Conservation (phyloP, 2,329 filamentous ascomycete genomes). For the Aspergillus texensis region DNA sequence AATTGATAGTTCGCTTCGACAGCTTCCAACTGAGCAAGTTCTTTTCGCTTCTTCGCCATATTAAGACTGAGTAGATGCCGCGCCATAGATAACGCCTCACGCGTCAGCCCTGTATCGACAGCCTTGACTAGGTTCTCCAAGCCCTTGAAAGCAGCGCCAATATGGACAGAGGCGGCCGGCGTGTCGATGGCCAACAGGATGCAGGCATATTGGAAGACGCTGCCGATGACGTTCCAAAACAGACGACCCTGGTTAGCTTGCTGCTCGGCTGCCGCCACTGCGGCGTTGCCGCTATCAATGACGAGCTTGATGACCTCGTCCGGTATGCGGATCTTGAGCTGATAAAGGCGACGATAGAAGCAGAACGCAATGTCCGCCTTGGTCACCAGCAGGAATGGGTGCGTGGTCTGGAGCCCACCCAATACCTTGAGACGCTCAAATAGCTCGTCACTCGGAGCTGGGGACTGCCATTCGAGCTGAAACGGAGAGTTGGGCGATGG, state of each 20-base stretch:
- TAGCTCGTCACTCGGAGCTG: constrained; percentile 24
- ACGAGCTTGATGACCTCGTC: constrained; percentile 25
- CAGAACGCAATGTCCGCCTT: constrained; percentile 35
- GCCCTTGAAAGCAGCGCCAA: constrained; percentile 25
- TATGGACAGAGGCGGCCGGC: constrained; percentile 22
- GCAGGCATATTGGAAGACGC: constrained; percentile 36
- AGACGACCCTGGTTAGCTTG: constrained; percentile 27
- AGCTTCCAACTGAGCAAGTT: constrained; percentile 31
- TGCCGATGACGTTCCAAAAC: constrained; percentile 36
- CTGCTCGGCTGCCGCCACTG: constrained; percentile 26
- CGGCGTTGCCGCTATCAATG: constrained; percentile 27
- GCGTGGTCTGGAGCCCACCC: constrained; percentile 16
- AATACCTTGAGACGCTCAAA: constrained; percentile 28
- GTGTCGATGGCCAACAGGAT: constrained; percentile 33
- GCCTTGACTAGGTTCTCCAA: constrained; percentile 31
- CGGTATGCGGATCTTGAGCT: constrained; percentile 26
- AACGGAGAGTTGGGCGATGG: constrained; percentile 31
- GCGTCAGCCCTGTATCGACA: constrained; percentile 30
- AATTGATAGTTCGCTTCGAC: constrained; percentile 26
- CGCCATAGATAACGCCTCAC: constrained; percentile 32
- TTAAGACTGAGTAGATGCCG: constrained; percentile 31
- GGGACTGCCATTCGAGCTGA: constrained; percentile 17
- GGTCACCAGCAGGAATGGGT: constrained; percentile 33
- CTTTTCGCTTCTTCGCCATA: constrained; percentile 33
- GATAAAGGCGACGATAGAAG: constrained; percentile 37